Base-by-base conservation (phyloP, 1,139 yeast species). In the Saccharomyces pastorianus region DNA sequence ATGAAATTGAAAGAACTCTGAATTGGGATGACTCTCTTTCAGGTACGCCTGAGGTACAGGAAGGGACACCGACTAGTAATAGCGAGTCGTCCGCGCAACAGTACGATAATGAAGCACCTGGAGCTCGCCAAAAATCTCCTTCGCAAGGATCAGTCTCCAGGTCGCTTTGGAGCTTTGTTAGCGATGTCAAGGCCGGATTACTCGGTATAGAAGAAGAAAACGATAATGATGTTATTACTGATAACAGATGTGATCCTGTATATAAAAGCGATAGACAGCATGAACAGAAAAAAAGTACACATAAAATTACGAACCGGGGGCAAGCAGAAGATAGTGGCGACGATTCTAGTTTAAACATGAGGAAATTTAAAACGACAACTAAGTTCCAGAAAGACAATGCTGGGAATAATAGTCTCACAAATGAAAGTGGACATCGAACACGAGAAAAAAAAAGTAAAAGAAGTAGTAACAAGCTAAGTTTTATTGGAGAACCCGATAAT, bases 1-100 rank as follows among this genome's bases (percentile, higher is more conserved):
- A 76, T 55, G 91, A 85, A 64, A 75, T 85, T 58, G 91, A 85
- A 61, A 76, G 80, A 66, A 70, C 82, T 23, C 63, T 73, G 26
- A 68, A 67, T 72, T 31, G 72, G 73, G 66, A 68, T 58, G 67
- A 63, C 32, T 61, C 56, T 41, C 56, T 46, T 32, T 27, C 56
- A 28, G 55, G 50, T 17, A 47, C 41, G 11, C 32, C 41, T 25
- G 50, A 53, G n/a, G 51, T 51, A 14, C 59, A 57, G 25, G 57
- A 56, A 51, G 58, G 55, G 50, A 41, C 52, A 34, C 48, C 27
- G 47, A 46, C 51, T 42, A 29, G 47, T 34, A 31, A 49, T 20
- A 42, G 25, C 17, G 41, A 42, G 31, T 8, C 27, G 28, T 29
- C 27, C 25, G 17, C 13, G 14, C 44, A 46, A 7, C 23, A 34